phyloP scores from a whole-genome alignment of 805 yeast genomes.

The Saturnispora kantuleensis region DNA sequence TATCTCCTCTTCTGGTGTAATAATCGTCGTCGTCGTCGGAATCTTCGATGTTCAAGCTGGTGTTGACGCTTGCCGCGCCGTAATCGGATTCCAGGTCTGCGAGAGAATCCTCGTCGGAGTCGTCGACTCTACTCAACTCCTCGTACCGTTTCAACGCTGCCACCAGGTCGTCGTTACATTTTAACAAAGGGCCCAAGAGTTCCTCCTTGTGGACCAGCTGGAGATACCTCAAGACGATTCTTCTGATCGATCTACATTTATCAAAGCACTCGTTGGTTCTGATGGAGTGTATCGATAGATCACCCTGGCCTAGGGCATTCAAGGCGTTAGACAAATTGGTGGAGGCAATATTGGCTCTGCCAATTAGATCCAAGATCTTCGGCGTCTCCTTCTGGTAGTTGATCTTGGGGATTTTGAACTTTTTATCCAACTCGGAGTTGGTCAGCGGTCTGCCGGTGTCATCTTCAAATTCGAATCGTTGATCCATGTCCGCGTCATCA shows the following conservation, averaged over 20 bases:
- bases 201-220: conserved; percentile 82
- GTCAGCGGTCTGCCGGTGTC: conserved; percentile 14
- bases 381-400: conserved; percentile 65
- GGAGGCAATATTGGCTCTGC: conserved; percentile 67
- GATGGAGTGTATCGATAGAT: conserved; percentile 53
- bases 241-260: conserved; percentile 62
- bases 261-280: conserved; percentile 60
- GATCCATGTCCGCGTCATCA: conserved; percentile 39
- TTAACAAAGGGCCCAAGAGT: conserved; percentile 75
- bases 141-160: conserved; percentile 63
- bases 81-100: conserved; percentile 29
- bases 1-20: conserved; percentile 3
- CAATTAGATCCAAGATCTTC: conserved; percentile 53
- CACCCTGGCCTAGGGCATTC: conserved; percentile 33
- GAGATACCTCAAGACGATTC: conserved; percentile 69
- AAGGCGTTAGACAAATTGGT: conserved; percentile 58
- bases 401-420: conserved; percentile 57
- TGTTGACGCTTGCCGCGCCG: neutral
- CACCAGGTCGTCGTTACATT: conserved; percentile 86
- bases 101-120: conserved; percentile 33
- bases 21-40: conserved; percentile 7
- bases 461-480: conserved; percentile 23
- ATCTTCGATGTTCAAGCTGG: neutral
- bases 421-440: conserved; percentile 33
- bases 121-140: conserved; percentile 35